phyloP scores from a whole-genome alignment of 805 yeast species.

The Candida orba region DNA sequence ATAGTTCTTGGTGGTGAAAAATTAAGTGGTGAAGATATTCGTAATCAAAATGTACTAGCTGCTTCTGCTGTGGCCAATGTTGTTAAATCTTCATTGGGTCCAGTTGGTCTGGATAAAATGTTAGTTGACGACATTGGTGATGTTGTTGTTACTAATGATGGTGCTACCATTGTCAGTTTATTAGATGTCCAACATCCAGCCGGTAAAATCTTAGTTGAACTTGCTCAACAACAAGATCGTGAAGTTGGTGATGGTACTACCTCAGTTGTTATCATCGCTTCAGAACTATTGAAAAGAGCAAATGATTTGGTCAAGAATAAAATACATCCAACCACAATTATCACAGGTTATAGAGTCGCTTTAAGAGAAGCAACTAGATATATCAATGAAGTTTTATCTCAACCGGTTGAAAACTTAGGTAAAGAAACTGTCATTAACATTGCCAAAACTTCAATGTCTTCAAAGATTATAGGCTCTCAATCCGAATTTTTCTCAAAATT shows the following conservation, averaged over 20 bases:
- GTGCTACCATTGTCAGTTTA: constrained; percentile 88
- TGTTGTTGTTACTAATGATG: constrained; percentile 97
- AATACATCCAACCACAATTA: constrained; percentile 96
- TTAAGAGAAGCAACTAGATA: constrained; percentile 80
- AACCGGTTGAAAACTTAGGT: constrained; percentile 64
- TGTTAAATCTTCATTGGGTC: constrained; percentile 93
- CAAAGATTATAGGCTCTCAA: constrained; percentile 92
- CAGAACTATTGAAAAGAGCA: constrained; percentile 87
- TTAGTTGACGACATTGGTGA: constrained; percentile 98
- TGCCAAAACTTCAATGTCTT: constrained; percentile 96
- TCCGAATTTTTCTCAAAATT: constrained; percentile 81
- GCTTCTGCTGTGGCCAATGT: constrained; percentile 98
- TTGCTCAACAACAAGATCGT: constrained; percentile 97
- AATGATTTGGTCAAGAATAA: constrained; percentile 88
- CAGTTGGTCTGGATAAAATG: constrained; percentile 98
- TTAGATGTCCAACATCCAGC: constrained; percentile 99
- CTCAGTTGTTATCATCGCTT: constrained; percentile 91
- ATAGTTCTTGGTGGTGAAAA: constrained; percentile 89
- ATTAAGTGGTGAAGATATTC: constrained; percentile 89
- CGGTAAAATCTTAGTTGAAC: constrained; percentile 91
- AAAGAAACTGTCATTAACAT: constrained; percentile 82
- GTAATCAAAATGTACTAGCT: constrained; percentile 93
- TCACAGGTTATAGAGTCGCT: constrained; percentile 93
- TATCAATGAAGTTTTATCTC: constrained; percentile 77
- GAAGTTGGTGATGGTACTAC: constrained; percentile 99